These are phyloP conservation scores for Aureobasidium sp. DNA, from an alignment of 2,329 filamentous ascomycete species.

Conservation along the genomic window DNA sequence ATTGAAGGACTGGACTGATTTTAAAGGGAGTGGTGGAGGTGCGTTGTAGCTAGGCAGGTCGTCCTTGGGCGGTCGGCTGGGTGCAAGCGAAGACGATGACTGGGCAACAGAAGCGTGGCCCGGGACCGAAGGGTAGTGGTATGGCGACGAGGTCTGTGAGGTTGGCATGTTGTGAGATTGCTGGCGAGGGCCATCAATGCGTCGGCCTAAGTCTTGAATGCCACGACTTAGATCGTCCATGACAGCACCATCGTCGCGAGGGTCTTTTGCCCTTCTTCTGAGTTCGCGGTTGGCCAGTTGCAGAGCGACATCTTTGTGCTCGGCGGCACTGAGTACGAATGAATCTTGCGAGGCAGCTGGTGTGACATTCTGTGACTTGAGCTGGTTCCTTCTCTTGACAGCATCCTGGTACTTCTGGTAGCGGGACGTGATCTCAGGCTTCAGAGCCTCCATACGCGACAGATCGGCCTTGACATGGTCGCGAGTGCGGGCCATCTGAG, in stretches of 20 bases:
- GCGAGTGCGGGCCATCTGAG: slow-evolving; percentile 49
- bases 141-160: slow-evolving; percentile 22
- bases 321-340: slow-evolving; percentile 55
- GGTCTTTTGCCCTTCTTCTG: slow-evolving; percentile 55
- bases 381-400: slow-evolving; percentile 31
- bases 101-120: slow-evolving; percentile 15
- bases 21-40: slow-evolving; percentile 25
- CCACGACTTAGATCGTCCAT: slow-evolving; percentile 17
- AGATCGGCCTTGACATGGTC: slow-evolving; percentile 59
- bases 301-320: slow-evolving; percentile 70
- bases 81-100: slow-evolving; percentile 22
- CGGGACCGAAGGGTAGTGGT: slow-evolving; percentile 41
- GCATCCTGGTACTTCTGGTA: slow-evolving; percentile 61
- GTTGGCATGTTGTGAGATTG: not conserved
- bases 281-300: slow-evolving; percentile 69
- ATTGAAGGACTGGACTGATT: slow-evolving; percentile 18
- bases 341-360: slow-evolving; percentile 5
- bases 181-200: not conserved
- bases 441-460: slow-evolving; percentile 66
- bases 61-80: slow-evolving; percentile 18
- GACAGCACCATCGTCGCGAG: slow-evolving; percentile 25
- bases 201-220: slow-evolving; percentile 7
- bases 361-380: not conserved
- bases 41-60: not conserved
- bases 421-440: slow-evolving; percentile 66